Conservation (phyloP, 2,329 filamentous ascomycete species). For the Cytospora mali region DNA sequence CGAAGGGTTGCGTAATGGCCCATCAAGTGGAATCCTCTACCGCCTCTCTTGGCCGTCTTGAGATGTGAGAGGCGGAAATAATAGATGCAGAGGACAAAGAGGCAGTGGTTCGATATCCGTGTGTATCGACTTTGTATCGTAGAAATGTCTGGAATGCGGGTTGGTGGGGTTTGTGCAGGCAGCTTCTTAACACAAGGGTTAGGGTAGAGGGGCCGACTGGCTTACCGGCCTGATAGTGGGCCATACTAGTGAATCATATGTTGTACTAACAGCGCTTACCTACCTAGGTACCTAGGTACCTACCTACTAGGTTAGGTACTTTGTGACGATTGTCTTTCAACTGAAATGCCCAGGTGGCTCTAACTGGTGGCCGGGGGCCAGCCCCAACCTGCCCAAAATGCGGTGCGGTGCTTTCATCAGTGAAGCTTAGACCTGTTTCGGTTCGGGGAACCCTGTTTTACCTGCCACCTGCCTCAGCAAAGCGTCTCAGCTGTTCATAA, state of each 20-base stretch:
- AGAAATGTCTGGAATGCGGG: not conserved
- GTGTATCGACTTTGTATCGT: not conserved
- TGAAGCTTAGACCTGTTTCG: slow-evolving; percentile 21
- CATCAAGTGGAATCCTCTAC: not conserved
- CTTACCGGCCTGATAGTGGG: not conserved
- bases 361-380: slow-evolving; percentile 6
- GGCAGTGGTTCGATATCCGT: not conserved
- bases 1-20: not conserved
- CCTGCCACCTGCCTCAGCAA: slow-evolving; percentile 19
- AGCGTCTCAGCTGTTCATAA: slow-evolving; percentile 23
- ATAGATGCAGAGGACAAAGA: not conserved
- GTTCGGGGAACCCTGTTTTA: slow-evolving; percentile 18
- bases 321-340: not conserved
- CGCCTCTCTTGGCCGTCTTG: not conserved
- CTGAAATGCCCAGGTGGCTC: too few species aligned
- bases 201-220: too few species aligned
- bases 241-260: not conserved
- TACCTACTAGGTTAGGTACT: too few species aligned
- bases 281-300: too few species aligned
- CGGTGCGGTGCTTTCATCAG: not conserved
- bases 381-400: not conserved
- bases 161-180: not conserved
- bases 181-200: not conserved
- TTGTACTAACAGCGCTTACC: not conserved
- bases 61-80: not conserved